Base-by-base conservation (phyloP, 257 asterid species). In the Paulownia fortunei region DNA sequence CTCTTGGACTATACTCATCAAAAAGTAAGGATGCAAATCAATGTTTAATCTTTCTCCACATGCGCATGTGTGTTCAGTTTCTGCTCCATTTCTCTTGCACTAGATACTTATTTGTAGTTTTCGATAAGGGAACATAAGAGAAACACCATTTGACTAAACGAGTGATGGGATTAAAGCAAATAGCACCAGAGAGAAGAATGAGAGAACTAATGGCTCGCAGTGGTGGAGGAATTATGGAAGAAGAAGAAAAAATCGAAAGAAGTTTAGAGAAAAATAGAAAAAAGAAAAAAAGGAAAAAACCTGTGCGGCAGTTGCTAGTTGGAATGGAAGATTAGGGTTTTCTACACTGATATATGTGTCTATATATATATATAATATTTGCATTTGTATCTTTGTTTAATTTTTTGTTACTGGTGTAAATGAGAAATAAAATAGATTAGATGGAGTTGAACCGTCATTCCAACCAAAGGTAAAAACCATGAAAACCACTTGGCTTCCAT, bases 271-370 rank as follows among this genome's bases (percentile, higher is more conserved):
- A n/a, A n/a, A n/a, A n/a, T n/a, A n/a, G n/a, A n/a, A n/a, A n/a
- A n/a, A n/a, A n/a, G n/a, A n/a, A n/a, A n/a, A n/a, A n/a, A n/a
- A n/a, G n/a, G n/a, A n/a, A 13, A 27, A 55, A 5, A 2, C 2
- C 15, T 1, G 54, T 58, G 4, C 3, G 58, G 56, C 37, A 16
- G 49, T 71, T 41, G 49, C 26, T 72, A 9, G 32, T 58, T 62
- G 60, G 46, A 62, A 10, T 68, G 59, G n/a, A 51, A 71, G 59
- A 72, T 39, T 19, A 21, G 8, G 74, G 62, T 36, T 61, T 51
- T 63, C 39, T 23, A 13, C 55, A 30, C 13, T 54, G 6, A 26
- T n/a, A n/a, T n/a, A n/a, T n/a, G n/a, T n/a, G n/a, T n/a, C n/a
- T n/a, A n/a, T n/a, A n/a, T n/a, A n/a, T n/a, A n/a, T n/a, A n/a